phyloP scores from a whole-genome alignment of 2,329 filamentous ascomycete genomes.

The Paradendryphiella salina region DNA sequence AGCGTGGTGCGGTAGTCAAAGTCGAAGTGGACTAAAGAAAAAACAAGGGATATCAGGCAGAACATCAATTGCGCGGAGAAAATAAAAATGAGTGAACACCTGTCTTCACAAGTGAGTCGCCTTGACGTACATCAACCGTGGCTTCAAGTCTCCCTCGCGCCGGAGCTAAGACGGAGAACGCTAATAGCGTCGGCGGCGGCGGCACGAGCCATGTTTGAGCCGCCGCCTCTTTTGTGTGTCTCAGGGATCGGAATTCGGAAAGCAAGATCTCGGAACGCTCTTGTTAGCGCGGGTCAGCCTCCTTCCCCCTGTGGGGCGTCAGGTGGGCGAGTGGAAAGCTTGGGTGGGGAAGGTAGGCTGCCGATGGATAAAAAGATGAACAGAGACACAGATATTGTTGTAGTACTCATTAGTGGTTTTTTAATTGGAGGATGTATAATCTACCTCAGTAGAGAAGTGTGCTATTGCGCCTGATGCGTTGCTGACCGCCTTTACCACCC shows the following conservation, averaged over 20 bases:
- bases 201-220: constrained; percentile 15
- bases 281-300: not conserved
- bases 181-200: constrained; percentile 10
- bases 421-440: too few species aligned
- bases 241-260: constrained; percentile 18
- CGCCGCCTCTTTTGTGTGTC: not conserved
- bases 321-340: too few species aligned
- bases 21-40: too few species aligned
- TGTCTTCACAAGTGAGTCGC: not conserved
- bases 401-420: too few species aligned
- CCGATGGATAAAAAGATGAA: too few species aligned
- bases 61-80: too few species aligned
- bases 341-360: too few species aligned
- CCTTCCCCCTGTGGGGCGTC: not conserved
- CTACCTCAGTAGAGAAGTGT: too few species aligned
- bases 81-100: constrained; percentile 8
- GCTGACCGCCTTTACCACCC: not conserved
- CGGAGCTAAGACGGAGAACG: constrained; percentile 35
- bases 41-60: not conserved
- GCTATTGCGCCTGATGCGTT: too few species aligned
- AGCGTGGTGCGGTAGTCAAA: too few species aligned
- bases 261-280: constrained; percentile 10
- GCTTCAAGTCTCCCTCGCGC: constrained; percentile 28
- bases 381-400: too few species aligned
- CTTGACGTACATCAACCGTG: constrained; percentile 31